These are phyloP conservation scores for Botryotinia globosa DNA, from an alignment of 2,329 filamentous ascomycete species.

Conservation along the genomic window DNA sequence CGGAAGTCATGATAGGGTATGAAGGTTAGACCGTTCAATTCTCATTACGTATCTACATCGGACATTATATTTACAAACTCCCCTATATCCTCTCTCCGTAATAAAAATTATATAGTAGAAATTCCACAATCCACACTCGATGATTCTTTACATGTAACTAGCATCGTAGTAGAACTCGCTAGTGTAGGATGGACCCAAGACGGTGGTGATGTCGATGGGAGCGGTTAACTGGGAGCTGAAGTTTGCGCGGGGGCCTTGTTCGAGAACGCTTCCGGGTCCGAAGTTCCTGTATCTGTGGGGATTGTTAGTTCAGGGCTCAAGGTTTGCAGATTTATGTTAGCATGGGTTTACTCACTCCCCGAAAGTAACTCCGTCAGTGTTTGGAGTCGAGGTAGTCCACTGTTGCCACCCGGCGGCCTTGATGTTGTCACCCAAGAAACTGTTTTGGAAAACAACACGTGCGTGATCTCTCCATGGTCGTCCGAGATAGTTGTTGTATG, in stretches of 20 bases:
- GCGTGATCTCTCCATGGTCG: slow-evolving; percentile 51
- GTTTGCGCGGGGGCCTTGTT: slow-evolving; percentile 24
- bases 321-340: background rate
- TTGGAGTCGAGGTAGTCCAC: slow-evolving; percentile 44
- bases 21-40: background rate
- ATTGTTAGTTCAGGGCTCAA: background rate
- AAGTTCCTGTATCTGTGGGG: slow-evolving; percentile 41
- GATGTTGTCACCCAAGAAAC: slow-evolving; percentile 47
- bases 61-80: background rate
- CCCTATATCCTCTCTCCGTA: background rate
- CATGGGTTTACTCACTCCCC: background rate
- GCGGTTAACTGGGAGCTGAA: slow-evolving; percentile 24
- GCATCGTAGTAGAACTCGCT: slow-evolving; percentile 29
- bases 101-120: background rate
- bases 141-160: background rate
- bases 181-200: slow-evolving; percentile 23
- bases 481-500: slow-evolving; percentile 49
- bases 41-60: background rate
- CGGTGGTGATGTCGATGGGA: slow-evolving; percentile 21
- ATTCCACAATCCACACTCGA: background rate
- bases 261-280: slow-evolving; percentile 42
- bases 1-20: too few relatives aligned
- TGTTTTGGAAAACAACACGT: slow-evolving; percentile 51
- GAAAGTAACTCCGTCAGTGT: background rate
- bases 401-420: slow-evolving; percentile 49